These are phyloP conservation scores for Lipomyces chichibuensis DNA, from an alignment of 805 yeast genomes.

Conservation along the genomic window DNA sequence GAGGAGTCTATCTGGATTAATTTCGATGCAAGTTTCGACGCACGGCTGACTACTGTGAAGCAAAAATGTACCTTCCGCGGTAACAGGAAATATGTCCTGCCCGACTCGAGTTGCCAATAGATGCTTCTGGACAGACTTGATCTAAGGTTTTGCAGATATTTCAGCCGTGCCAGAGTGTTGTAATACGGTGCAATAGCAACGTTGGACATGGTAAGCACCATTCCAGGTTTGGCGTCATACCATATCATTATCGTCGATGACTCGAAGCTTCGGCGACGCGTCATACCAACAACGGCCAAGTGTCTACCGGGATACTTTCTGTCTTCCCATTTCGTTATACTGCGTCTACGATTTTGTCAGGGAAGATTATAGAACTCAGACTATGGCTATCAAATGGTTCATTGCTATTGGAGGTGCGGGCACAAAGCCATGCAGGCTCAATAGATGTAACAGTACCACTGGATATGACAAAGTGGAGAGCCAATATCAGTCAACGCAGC, in stretches of 20 bases:
- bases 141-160: not conserved
- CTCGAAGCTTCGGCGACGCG: not conserved
- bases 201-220: not conserved
- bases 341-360: not conserved
- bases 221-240: no score
- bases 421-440: no score
- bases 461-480: not conserved
- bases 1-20: no score
- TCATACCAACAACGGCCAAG: not conserved
- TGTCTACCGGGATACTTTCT: no score
- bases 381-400: no score
- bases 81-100: not conserved
- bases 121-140: not conserved
- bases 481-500: no score
- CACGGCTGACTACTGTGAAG: not conserved
- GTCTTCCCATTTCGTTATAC: no score
- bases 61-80: not conserved
- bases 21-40: not conserved
- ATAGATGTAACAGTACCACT: no score
- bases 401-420: no score
- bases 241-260: no score
- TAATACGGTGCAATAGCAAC: not conserved
- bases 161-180: not conserved
- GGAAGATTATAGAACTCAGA: no score
- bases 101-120: not conserved